A percentile compares a stretch with the other conserved stretches of the same genome.
phyloP scores from a whole-genome alignment of 148 eudicot genomes.

The Pharnaceum exiguum region DNA sequence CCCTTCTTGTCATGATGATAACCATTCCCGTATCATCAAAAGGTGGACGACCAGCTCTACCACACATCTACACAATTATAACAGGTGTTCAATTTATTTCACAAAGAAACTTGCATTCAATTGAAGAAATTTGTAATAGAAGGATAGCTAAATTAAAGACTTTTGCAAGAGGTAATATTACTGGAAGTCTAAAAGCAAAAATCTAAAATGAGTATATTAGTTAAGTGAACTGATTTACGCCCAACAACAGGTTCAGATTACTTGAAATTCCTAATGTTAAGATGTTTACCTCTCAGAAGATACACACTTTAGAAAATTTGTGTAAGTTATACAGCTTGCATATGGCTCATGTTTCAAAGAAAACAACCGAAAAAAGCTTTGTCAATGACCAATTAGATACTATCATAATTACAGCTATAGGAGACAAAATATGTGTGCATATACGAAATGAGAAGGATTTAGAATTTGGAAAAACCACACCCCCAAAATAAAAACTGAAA shows the following conservation, averaged over 20 bases:
- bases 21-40: slow-evolving; percentile 97
- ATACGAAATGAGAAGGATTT: too few species aligned
- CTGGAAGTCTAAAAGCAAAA: neutral
- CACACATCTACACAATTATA: slow-evolving; percentile 69
- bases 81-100: slow-evolving; percentile 2
- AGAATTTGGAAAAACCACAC: too few species aligned
- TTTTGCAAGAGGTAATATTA: too few species aligned
- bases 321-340: too few species aligned
- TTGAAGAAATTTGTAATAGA: neutral
- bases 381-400: too few species aligned
- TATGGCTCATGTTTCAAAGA: too few species aligned
- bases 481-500: neutral
- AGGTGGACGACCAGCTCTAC: slow-evolving; percentile 99
- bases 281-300: neutral
- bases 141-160: too few species aligned
- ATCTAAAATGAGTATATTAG: neutral
- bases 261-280: neutral
- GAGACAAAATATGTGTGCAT: too few species aligned
- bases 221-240: neutral
- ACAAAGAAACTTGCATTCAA: neutral
- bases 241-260: neutral
- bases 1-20: slow-evolving; percentile 96
- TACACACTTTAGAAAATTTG: too few species aligned
- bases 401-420: too few species aligned
- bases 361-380: too few species aligned